A percentile compares a stretch with the other conserved stretches of the same genome.
These are phyloP conservation scores for Arthroderma uncinatum DNA, from an alignment of 2,329 filamentous ascomycete species.

Conservation along the genomic window DNA sequence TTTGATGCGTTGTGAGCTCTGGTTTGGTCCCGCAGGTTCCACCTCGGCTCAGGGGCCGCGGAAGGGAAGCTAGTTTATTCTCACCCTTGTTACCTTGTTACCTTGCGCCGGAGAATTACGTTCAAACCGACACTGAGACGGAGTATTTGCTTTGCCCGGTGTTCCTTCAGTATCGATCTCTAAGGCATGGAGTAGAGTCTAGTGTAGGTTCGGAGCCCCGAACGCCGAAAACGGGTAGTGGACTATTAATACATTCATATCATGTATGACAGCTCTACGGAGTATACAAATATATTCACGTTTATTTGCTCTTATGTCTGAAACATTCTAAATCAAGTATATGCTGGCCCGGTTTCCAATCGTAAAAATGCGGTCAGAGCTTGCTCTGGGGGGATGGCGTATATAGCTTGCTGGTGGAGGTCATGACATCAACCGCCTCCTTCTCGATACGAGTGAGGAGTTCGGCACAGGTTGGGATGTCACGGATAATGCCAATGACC, in stretches of 20 bases:
- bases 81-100: not conserved
- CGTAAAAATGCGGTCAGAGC: slow-evolving; percentile 6
- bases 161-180: no score
- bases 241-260: no score
- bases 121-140: not conserved
- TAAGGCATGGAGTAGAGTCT: no score
- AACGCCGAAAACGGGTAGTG: no score
- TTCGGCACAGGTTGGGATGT: slow-evolving; percentile 63
- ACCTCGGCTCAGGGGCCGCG: slow-evolving; percentile 3
- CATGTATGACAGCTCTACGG: no score
- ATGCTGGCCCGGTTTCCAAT: not conserved
- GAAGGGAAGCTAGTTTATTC: slow-evolving; percentile 4
- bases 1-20: not conserved
- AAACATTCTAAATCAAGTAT: not conserved
- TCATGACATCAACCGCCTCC: slow-evolving; percentile 59
- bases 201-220: no score
- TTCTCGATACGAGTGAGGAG: slow-evolving; percentile 63
- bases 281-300: no score
- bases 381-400: slow-evolving; percentile 11
- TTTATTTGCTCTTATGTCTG: not conserved
- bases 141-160: no score
- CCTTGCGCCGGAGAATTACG: not conserved
- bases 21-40: slow-evolving; percentile 3
- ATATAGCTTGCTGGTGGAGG: slow-evolving; percentile 47
- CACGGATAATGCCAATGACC: slow-evolving; percentile 79